Evolutionary conservation across 2,329 filamentous ascomycete genomes (phyloP).

Genomic region (Macrophomina tecta): DNA sequence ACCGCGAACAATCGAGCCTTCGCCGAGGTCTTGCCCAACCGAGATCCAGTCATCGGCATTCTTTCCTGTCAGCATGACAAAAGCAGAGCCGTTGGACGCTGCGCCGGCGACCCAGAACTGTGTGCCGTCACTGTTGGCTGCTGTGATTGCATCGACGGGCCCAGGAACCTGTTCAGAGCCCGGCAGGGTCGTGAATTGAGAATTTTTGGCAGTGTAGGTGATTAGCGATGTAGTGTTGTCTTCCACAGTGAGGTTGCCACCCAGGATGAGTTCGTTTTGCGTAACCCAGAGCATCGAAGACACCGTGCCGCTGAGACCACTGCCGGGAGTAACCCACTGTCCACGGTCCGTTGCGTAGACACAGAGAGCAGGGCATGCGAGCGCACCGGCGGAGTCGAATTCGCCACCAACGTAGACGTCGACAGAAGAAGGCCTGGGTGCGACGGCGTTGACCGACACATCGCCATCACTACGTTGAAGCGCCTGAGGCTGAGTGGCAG

Average conservation of each 20-base stretch:
- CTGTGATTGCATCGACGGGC: constrained; percentile 75
- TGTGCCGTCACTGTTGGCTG: constrained; percentile 73
- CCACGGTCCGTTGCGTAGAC: constrained; percentile 71
- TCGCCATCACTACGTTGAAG: constrained; percentile 66
- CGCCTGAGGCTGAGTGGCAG: constrained; percentile 73
- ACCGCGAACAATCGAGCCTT: constrained; percentile 73
- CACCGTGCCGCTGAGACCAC: constrained; percentile 72
- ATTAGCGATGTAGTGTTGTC: constrained; percentile 71
- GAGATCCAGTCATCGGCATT: constrained; percentile 74
- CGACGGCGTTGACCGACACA: constrained; percentile 77
- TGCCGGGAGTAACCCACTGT: constrained; percentile 83
- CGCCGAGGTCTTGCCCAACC: constrained; percentile 67
- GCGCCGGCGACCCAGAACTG: constrained; percentile 85
- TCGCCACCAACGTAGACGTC: constrained; percentile 86
- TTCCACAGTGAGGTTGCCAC: constrained; percentile 75
- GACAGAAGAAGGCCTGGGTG: constrained; percentile 69
- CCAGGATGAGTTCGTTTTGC: constrained; percentile 73
- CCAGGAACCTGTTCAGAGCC: constrained; percentile 75
- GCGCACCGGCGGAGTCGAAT: constrained; percentile 81
- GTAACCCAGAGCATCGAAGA: constrained; percentile 77
- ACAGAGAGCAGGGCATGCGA: constrained; percentile 84
- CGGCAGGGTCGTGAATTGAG: constrained; percentile 69
- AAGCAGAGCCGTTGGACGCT: constrained; percentile 70
- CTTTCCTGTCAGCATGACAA: constrained; percentile 73
- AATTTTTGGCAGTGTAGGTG: constrained; percentile 71